A percentile compares a stretch with the other conserved stretches of the same genome.
These are phyloP conservation scores for Achaetomiella virescens DNA, from an alignment of 495 filamentous ascomycete genomes.

Conservation along the genomic window DNA sequence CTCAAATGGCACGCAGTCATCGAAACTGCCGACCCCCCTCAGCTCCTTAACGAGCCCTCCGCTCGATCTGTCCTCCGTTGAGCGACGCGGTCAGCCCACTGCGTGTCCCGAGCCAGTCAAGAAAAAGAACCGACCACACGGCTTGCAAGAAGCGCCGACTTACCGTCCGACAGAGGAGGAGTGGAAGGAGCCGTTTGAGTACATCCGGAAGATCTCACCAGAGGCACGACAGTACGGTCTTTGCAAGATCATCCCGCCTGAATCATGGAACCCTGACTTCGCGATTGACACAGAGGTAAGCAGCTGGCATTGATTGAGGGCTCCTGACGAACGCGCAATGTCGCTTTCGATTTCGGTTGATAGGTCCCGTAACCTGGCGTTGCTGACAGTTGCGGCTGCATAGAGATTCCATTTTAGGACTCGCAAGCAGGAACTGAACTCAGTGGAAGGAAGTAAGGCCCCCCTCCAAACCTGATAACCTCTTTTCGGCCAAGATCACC, in stretches of 20 bases:
- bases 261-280: slow-evolving; percentile 88
- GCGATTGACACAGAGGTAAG: slow-evolving; percentile 95
- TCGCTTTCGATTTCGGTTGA: background rate
- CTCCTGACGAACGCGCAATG: background rate
- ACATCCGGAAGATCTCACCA: slow-evolving; percentile 80
- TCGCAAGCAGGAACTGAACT: slow-evolving; percentile 94
- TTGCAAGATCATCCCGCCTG: slow-evolving; percentile 90
- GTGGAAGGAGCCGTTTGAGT: slow-evolving; percentile 88
- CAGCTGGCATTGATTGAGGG: slow-evolving; percentile 3
- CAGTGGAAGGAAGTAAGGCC: slow-evolving; percentile 91
- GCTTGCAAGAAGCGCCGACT: slow-evolving; percentile 83
- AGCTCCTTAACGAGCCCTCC: slow-evolving; percentile 51
- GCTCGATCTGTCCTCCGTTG: slow-evolving; percentile 83
- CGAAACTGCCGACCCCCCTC: slow-evolving; percentile 42
- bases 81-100: slow-evolving; percentile 75
- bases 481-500: background rate
- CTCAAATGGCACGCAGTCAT: slow-evolving; percentile 49
- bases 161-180: slow-evolving; percentile 89
- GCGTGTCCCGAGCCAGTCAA: slow-evolving; percentile 70
- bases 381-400: slow-evolving; percentile 11
- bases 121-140: slow-evolving; percentile 68
- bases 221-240: slow-evolving; percentile 84
- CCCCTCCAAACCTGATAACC: slow-evolving; percentile 19
- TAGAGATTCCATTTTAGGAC: slow-evolving; percentile 97
- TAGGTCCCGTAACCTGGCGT: background rate